A percentile compares a stretch with the other conserved stretches of the same genome.
These are phyloP conservation scores for Excoecaria cochinchinensis DNA, from an alignment of 345 rosid species.

Conservation along the genomic window DNA sequence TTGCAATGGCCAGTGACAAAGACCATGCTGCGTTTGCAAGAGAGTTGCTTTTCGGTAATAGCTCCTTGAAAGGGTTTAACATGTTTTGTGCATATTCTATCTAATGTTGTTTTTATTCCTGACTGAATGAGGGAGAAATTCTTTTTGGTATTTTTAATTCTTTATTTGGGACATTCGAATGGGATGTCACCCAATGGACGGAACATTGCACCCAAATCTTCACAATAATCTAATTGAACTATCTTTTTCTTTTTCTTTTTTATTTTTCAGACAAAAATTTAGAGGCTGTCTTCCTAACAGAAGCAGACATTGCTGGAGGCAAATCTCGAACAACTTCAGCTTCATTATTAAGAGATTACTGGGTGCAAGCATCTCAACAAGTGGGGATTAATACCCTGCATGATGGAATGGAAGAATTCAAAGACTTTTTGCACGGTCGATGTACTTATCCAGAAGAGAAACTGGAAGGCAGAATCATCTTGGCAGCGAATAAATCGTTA, in stretches of 20 bases:
- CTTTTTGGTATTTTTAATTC: background rate
- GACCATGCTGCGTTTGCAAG: conserved; percentile 81
- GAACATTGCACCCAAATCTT: background rate
- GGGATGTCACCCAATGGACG: background rate
- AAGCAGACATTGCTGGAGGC: conserved; percentile 69
- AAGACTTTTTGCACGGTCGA: conserved; percentile 18
- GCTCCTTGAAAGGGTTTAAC: background rate
- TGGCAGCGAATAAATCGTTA: conserved; percentile 39
- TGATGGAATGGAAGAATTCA: conserved; percentile 28
- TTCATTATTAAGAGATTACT: conserved; percentile 48
- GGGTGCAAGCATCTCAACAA: conserved; percentile 65
- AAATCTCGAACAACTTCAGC: conserved; percentile 59
- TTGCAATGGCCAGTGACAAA: conserved; percentile 92
- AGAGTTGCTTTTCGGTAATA: conserved; percentile 67
- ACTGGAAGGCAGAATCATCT: conserved; percentile 24
- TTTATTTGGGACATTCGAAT: background rate
- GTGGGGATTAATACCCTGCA: conserved; percentile 38
- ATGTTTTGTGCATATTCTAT: background rate
- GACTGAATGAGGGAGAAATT: background rate
- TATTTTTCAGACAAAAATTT: conserved; percentile 41
- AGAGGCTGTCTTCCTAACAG: conserved; percentile 66
- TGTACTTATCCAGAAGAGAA: background rate
- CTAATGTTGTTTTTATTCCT: background rate
- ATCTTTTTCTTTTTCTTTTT: background rate
- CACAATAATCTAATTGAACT: conserved; percentile 12